These are phyloP conservation scores for Apiospora arundinis DNA, from an alignment of 2,329 filamentous ascomycete species.

Conservation along the genomic window DNA sequence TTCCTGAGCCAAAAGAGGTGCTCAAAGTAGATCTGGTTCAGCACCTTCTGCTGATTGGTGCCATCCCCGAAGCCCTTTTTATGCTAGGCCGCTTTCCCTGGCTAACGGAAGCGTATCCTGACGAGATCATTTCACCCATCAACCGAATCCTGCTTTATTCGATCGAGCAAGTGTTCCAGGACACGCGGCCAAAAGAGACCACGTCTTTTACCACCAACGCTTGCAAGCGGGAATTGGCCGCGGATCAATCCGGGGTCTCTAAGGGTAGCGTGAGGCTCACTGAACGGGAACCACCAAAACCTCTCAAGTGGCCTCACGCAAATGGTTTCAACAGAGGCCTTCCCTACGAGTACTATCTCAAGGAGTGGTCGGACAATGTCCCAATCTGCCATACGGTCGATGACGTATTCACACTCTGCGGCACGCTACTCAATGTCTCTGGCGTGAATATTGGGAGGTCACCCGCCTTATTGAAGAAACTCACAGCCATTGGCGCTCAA, in stretches of 20 bases:
- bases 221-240: constrained; percentile 48
- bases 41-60: constrained; percentile 87
- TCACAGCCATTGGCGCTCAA: constrained; percentile 83
- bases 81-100: constrained; percentile 92
- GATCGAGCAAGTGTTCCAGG: constrained; percentile 72
- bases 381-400: constrained; percentile 90
- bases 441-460: constrained; percentile 92
- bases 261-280: constrained; percentile 72
- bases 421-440: constrained; percentile 82
- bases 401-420: constrained; percentile 87
- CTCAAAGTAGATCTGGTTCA: constrained; percentile 88
- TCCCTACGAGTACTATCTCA: constrained; percentile 95
- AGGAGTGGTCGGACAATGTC: constrained; percentile 94
- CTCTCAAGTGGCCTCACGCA: constrained; percentile 82
- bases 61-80: constrained; percentile 90
- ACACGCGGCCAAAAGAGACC: constrained; percentile 42
- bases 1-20: constrained; percentile 74
- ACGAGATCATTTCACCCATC: constrained; percentile 76
- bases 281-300: constrained; percentile 67
- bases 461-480: constrained; percentile 75
- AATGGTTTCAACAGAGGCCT: constrained; percentile 80
- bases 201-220: constrained; percentile 42
- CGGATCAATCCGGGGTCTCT: constrained; percentile 70
- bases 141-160: constrained; percentile 87
- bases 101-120: constrained; percentile 84